Percentiles rank a stretch among this genome's conserved stretches.
These are phyloP conservation scores for Aspergillus sp. DNA, from an alignment of 2,329 filamentous ascomycete species.

Conservation along the genomic window DNA sequence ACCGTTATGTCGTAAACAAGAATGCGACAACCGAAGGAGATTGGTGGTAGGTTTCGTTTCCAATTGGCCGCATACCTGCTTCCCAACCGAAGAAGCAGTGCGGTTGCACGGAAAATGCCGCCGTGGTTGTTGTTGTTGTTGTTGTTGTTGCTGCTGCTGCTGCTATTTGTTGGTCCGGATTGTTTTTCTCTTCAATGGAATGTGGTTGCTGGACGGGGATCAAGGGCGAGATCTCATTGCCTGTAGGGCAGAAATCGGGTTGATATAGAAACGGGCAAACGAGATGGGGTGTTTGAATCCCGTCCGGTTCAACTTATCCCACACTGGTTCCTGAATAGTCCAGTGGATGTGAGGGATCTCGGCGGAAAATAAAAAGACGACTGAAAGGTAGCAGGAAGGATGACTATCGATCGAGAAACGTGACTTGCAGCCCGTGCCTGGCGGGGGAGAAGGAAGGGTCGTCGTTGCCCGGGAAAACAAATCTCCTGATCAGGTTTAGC, in stretches of 20 bases:
- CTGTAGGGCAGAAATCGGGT: conserved; percentile 13
- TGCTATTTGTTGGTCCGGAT: not conserved
- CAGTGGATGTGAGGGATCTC: too few relatives aligned
- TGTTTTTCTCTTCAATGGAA: conserved; percentile 7
- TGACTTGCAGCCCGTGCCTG: not conserved
- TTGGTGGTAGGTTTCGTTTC: conserved; percentile 19
- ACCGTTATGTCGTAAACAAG: conserved; percentile 15
- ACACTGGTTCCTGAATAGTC: too few relatives aligned
- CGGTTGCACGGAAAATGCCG: conserved; percentile 1
- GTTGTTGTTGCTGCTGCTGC: not conserved
- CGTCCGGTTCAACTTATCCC: too few relatives aligned
- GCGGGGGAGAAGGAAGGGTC: conserved; percentile 4
- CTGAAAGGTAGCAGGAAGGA: conserved; percentile 5
- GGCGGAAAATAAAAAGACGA: not conserved
- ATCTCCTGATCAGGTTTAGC: conserved; percentile 32
- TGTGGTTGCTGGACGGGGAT: conserved; percentile 9
- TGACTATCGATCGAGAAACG: not conserved
- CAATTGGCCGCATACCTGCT: conserved; percentile 37
- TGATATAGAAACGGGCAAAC: conserved; percentile 18
- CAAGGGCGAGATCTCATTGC: conserved; percentile 19
- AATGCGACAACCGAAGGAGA: conserved; percentile 24
- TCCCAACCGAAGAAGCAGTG: conserved; percentile 20
- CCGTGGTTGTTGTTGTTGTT: not conserved
- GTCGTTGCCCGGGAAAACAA: conserved; percentile 27
- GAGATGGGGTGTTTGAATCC: too few relatives aligned